phyloP scores from a whole-genome alignment of 1,139 yeast species.

The Taphrina betulina region DNA sequence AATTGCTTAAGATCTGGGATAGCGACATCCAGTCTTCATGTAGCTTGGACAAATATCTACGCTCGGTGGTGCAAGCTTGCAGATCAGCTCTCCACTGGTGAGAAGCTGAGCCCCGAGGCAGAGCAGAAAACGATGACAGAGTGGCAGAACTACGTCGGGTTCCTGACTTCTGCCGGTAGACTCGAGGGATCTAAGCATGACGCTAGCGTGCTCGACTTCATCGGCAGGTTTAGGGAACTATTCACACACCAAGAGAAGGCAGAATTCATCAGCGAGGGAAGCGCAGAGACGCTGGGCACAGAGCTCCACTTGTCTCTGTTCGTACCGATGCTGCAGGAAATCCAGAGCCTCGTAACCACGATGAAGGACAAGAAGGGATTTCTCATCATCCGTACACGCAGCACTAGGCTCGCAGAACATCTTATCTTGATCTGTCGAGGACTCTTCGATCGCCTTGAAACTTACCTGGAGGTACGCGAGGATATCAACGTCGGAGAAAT shows the following conservation, averaged over 20 bases:
- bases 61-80: constrained; percentile 11
- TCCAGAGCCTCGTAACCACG: constrained; percentile 1
- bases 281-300: constrained; percentile 17
- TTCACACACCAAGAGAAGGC: constrained; percentile 6
- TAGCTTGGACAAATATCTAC: constrained; percentile 4
- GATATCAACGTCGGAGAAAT: constrained; percentile 11
- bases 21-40: constrained; percentile 1
- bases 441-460: constrained; percentile 10
- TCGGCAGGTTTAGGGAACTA: constrained; percentile 4
- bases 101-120: not conserved
- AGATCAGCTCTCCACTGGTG: not conserved
- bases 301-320: constrained; percentile 10
- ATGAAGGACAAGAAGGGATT: constrained; percentile 17
- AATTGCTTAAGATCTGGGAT: constrained; percentile 1
- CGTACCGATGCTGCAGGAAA: constrained; percentile 6
- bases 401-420: constrained; percentile 10
- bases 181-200: constrained; percentile 1
- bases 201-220: constrained; percentile 3
- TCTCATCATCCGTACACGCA: constrained; percentile 12
- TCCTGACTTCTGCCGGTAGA: constrained; percentile 7
- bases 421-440: constrained; percentile 20
- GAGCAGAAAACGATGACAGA: constrained; percentile 3
- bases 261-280: constrained; percentile 9
- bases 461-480: constrained; percentile 6
- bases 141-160: constrained; percentile 22